A percentile compares a stretch with the other conserved stretches of the same genome.
These are phyloP conservation scores for Salix udensis DNA, from an alignment of 345 rosid genomes.

Conservation along the genomic window DNA sequence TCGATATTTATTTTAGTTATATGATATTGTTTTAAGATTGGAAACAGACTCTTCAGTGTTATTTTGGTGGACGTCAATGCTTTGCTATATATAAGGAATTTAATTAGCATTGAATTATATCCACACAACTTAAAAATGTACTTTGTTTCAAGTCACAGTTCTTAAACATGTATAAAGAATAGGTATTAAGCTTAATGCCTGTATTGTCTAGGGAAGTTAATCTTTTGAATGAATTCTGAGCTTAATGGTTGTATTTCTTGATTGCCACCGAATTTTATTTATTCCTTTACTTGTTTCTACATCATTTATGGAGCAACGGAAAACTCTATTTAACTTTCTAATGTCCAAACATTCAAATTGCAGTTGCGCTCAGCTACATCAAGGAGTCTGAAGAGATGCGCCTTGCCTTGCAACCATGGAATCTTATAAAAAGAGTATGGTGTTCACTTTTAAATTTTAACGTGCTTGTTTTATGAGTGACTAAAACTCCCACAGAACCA, in stretches of 20 bases:
- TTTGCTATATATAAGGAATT: not conserved
- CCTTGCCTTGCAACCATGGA: conserved; percentile 77
- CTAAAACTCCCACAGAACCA: not conserved
- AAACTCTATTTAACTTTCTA: not conserved
- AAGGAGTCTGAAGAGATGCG: conserved; percentile 82
- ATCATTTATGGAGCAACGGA: not conserved
- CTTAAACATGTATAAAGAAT: not conserved
- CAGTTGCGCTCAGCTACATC: conserved; percentile 55
- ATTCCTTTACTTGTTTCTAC: not conserved
- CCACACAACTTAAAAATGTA: not conserved
- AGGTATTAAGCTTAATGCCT: not conserved
- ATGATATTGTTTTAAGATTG: not conserved
- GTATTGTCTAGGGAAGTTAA: not conserved
- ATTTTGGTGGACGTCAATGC: not conserved
- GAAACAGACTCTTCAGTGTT: not conserved
- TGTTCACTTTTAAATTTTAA: not conserved
- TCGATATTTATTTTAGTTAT: not conserved
- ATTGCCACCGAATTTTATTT: not conserved
- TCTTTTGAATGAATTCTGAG: not conserved
- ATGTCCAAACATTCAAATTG: conserved; percentile 15
- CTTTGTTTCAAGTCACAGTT: not conserved
- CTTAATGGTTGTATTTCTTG: not conserved
- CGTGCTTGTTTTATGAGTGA: not conserved
- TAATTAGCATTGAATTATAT: too few species aligned
- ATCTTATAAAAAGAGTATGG: conserved; percentile 69